Percentiles rank a stretch among this genome's conserved stretches.
These are phyloP conservation scores for Paratinospora sagittata DNA, from an alignment of 164 flowering plant genomes.

Conservation along the genomic window DNA sequence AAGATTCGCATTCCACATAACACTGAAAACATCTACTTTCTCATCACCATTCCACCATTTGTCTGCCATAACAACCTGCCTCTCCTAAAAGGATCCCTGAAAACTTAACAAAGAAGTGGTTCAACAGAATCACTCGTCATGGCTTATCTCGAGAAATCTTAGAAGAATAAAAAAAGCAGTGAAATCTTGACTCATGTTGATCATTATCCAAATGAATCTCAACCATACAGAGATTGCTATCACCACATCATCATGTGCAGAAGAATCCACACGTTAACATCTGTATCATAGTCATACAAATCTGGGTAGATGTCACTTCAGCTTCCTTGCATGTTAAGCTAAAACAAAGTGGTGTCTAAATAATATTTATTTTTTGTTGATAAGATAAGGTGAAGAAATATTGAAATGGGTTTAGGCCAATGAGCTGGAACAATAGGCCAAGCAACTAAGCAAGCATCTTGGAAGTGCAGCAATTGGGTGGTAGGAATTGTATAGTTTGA, in stretches of 20 bases:
- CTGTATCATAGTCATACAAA: background rate
- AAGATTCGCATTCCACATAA: background rate
- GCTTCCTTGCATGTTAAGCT: background rate
- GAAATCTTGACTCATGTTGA: slow-evolving; percentile 1
- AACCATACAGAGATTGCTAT: background rate
- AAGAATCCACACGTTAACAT: background rate
- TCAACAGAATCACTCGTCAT: background rate
- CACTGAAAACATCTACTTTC: too few species aligned
- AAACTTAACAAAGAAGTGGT: background rate
- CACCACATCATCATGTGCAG: background rate
- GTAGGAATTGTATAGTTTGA: background rate
- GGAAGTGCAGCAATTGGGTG: slow-evolving; percentile 1
- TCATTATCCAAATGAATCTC: background rate
- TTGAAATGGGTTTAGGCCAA: background rate
- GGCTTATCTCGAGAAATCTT: too few species aligned
- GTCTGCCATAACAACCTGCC: background rate
- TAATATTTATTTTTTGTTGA: background rate
- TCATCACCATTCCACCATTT: background rate
- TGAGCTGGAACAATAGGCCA: background rate
- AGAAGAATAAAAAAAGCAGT: too few species aligned
- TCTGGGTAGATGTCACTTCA: background rate
- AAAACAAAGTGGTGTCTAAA: background rate
- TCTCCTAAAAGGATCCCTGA: background rate
- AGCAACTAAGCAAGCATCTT: background rate
- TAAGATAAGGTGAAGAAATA: background rate